Conservation (phyloP, 768 basidiomycete genomes). For the Nevesoporus exiguus region DNA sequence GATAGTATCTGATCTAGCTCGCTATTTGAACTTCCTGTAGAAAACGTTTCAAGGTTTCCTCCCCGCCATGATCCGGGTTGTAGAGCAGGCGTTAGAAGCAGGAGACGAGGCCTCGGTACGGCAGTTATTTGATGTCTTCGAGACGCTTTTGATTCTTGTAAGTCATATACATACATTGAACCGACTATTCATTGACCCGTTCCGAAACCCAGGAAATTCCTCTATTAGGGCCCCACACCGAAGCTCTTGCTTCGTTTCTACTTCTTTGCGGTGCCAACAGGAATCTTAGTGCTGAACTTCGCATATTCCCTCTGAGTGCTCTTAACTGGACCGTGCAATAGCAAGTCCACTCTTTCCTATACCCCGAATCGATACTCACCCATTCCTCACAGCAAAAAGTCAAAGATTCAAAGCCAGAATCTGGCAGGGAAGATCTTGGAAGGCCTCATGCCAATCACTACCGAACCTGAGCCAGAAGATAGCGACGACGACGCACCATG, state of each 20-base stretch:
- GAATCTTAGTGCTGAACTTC: constrained; percentile 70
- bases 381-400: constrained; percentile 74
- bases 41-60: constrained; percentile 85
- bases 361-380: not conserved
- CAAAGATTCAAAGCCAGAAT: constrained; percentile 83
- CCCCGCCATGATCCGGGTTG: constrained; percentile 84
- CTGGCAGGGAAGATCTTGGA: constrained; percentile 84
- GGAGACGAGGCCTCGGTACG: constrained; percentile 80
- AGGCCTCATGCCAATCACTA: constrained; percentile 90
- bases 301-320: constrained; percentile 87
- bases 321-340: constrained; percentile 98
- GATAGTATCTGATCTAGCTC: not conserved
- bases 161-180: constrained; percentile 20
- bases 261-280: constrained; percentile 79
- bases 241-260: constrained; percentile 85
- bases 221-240: constrained; percentile 84
- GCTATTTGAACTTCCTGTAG: constrained; percentile 36
- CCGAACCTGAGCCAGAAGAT: constrained; percentile 92
- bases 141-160: constrained; percentile 91
- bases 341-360: constrained; percentile 40
- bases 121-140: constrained; percentile 91
- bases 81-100: constrained; percentile 76
- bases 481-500: constrained; percentile 91
- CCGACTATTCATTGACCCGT: constrained; percentile 3
- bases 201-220: constrained; percentile 72